These are phyloP conservation scores for Alternaria triticimaculans DNA, from an alignment of 2,329 filamentous ascomycete species.

Conservation along the genomic window DNA sequence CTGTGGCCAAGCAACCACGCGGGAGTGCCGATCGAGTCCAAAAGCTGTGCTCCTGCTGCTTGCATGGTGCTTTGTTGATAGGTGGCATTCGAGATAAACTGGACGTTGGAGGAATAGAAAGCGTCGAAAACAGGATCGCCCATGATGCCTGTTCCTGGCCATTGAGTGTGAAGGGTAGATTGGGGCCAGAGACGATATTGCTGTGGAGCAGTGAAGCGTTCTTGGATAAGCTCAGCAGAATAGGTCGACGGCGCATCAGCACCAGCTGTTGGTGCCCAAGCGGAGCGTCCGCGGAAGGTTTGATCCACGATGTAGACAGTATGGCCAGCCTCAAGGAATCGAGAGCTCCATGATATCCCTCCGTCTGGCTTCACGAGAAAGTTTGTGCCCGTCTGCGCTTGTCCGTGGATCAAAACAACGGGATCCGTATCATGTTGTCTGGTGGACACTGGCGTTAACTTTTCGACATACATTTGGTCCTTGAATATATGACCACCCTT, in stretches of 20 bases:
- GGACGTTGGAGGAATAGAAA: constrained; percentile 55
- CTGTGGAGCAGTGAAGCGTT: constrained; percentile 12
- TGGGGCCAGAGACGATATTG: constrained; percentile 47
- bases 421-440: not conserved
- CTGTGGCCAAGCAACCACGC: constrained; percentile 53
- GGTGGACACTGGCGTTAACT: constrained; percentile 7
- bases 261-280: constrained; percentile 32
- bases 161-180: constrained; percentile 53
- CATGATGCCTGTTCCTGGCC: constrained; percentile 44
- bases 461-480: constrained; percentile 30
- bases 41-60: constrained; percentile 49
- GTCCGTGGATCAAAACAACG: constrained; percentile 19
- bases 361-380: constrained; percentile 56
- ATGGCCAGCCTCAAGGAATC: constrained; percentile 55
- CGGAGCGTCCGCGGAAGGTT: constrained; percentile 53
- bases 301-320: constrained; percentile 58
- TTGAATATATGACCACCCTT: constrained; percentile 18
- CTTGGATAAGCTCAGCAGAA: constrained; percentile 1
- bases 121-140: constrained; percentile 59
- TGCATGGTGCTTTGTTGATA: constrained; percentile 34
- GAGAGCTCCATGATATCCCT: constrained; percentile 57
- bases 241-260: constrained; percentile 1
- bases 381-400: constrained; percentile 28
- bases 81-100: constrained; percentile 26
- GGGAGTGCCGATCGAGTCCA: constrained; percentile 51